These are phyloP conservation scores for Lecanosticta acicola DNA, from an alignment of 2,329 filamentous ascomycete genomes.

Conservation along the genomic window DNA sequence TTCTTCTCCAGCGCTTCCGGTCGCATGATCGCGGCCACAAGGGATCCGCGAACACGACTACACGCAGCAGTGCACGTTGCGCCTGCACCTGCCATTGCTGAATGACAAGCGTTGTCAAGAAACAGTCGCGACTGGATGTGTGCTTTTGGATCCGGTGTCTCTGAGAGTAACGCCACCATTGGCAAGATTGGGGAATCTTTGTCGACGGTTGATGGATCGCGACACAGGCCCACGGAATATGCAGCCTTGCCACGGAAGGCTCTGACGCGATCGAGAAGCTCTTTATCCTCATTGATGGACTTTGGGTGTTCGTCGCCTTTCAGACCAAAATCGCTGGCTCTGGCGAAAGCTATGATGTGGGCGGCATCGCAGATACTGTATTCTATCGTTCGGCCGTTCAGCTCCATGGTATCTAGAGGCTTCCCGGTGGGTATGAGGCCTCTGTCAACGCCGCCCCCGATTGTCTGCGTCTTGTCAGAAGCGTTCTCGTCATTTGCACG, in stretches of 20 bases:
- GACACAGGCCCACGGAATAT: conserved; percentile 13
- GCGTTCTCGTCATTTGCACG: neutral
- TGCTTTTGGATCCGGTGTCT: conserved; percentile 6
- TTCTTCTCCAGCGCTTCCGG: conserved; percentile 3
- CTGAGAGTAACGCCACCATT: conserved; percentile 15
- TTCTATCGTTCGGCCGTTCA: conserved; percentile 9
- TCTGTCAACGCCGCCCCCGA: conserved; percentile 13
- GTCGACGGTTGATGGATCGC: conserved; percentile 11
- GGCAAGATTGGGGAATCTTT: conserved; percentile 16
- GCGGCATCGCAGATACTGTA: conserved; percentile 17
- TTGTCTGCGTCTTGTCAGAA: conserved; percentile 4
- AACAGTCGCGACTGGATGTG: conserved; percentile 15
- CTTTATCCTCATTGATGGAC: conserved; percentile 10
- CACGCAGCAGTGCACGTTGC: conserved; percentile 17
- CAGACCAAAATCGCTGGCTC: conserved; percentile 12
- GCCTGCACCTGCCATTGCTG: conserved; percentile 17
- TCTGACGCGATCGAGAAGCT: conserved; percentile 7
- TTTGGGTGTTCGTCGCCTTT: conserved; percentile 14
- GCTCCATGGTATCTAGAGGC: conserved; percentile 8
- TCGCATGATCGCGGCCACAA: conserved; percentile 11
- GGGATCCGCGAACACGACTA: conserved; percentile 11
- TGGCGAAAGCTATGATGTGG: conserved; percentile 17
- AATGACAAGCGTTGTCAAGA: conserved; percentile 16
- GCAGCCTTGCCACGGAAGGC: conserved; percentile 17
- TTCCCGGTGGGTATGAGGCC: conserved; percentile 14